These are phyloP conservation scores for Cyberlindnera meyerae DNA, from an alignment of 805 yeast genomes.

Conservation along the genomic window DNA sequence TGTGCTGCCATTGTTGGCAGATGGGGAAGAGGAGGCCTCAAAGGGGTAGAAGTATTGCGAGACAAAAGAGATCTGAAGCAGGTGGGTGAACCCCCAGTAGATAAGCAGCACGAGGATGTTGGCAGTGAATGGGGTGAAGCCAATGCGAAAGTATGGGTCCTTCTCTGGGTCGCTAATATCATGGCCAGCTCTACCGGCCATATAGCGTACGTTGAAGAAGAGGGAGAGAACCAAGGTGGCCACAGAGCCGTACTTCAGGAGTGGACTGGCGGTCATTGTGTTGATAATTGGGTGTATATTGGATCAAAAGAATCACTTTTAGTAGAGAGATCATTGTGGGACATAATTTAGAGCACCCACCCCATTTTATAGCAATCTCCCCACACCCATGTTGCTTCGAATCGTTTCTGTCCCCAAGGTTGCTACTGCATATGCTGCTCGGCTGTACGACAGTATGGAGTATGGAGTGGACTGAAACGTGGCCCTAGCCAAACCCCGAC, in stretches of 20 bases:
- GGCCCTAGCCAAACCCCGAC: too few relatives aligned
- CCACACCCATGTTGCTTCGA: too few relatives aligned
- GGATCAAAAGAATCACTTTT: neutral
- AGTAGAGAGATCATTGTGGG: too few relatives aligned
- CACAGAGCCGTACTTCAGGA: constrained; percentile 43
- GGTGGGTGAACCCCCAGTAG: constrained; percentile 54
- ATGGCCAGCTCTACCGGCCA: constrained; percentile 49
- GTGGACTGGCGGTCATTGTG: constrained; percentile 5
- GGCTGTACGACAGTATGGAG: too few relatives aligned
- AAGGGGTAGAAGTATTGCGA: constrained; percentile 38
- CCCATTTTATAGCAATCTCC: too few relatives aligned
- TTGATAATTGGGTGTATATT: neutral
- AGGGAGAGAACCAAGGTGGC: constrained; percentile 51
- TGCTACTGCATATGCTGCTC: too few relatives aligned
- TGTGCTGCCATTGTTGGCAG: too few relatives aligned
- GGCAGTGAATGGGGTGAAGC: constrained; percentile 69
- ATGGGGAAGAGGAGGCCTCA: constrained; percentile 2
- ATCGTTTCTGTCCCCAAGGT: too few relatives aligned
- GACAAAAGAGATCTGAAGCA: constrained; percentile 49
- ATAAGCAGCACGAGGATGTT: constrained; percentile 42
- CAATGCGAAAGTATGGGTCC: constrained; percentile 44
- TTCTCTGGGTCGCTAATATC: constrained; percentile 32
- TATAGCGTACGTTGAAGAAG: constrained; percentile 51
- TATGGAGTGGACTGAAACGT: too few relatives aligned
- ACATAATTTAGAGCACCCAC: too few relatives aligned